phyloP scores from a whole-genome alignment of 225 moss, liverwort and hornwort genomes.

The Polytrichum commune region DNA sequence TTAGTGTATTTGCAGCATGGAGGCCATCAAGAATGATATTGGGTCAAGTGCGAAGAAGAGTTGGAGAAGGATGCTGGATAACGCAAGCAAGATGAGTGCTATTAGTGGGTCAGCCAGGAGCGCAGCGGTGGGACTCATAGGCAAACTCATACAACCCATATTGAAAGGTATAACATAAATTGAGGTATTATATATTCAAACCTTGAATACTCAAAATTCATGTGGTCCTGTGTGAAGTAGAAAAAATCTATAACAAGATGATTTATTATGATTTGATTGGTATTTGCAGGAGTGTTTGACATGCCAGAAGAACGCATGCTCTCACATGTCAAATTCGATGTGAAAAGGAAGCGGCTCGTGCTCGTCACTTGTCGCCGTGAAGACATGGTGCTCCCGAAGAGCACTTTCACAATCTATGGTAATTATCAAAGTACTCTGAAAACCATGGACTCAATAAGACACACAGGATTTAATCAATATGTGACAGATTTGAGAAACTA shows the following conservation, averaged over 20 bases:
- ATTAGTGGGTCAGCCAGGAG: constrained; percentile 9
- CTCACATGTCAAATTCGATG: constrained; percentile 30
- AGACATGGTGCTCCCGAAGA: constrained; percentile 31
- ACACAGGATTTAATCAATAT: no score
- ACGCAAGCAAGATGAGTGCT: constrained; percentile 5
- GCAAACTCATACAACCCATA: constrained; percentile 27
- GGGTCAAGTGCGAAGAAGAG: constrained; percentile 3
- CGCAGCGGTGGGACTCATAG: constrained; percentile 18
- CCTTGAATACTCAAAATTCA: background rate
- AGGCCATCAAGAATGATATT: constrained; percentile 4
- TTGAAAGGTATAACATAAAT: constrained; percentile 15
- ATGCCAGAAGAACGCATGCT: constrained; percentile 34
- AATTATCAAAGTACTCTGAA: background rate
- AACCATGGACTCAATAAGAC: no score
- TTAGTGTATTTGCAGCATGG: background rate
- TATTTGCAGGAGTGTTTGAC: constrained; percentile 23
- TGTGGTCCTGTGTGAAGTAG: background rate
- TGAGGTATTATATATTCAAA: background rate
- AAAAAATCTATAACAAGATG: no score
- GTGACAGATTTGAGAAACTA: no score
- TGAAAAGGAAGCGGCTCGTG: constrained; percentile 22
- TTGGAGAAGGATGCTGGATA: constrained; percentile 5
- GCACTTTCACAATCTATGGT: constrained; percentile 22
- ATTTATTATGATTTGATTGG: background rate
- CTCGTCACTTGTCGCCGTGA: constrained; percentile 31